Evolutionary conservation across 768 basidiomycete genomes (phyloP), one percentile per base, ranked within the genome.

Genomic region (Lactifluus subvellereus): DNA sequence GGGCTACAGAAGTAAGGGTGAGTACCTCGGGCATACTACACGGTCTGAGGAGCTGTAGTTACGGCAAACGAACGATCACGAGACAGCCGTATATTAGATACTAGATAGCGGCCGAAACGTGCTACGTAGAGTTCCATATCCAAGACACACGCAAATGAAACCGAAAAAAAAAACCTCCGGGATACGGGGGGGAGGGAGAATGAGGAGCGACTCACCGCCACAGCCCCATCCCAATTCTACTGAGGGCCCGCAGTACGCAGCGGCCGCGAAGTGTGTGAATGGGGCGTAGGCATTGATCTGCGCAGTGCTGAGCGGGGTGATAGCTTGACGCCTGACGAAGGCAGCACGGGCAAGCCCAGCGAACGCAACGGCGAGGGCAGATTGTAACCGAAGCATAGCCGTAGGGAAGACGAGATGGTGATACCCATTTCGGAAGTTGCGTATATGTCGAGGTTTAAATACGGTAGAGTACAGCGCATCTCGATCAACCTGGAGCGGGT

Each of bases 231-330:
- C 40, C 13, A 50, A 38, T 10, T 72, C 74, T 30, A 59, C 62
- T 4, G 71, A 65, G 18, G 74, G 61, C 7, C 63, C 3, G 65
- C 74, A 75, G 62, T 75, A 75, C 22, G 70, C 74, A 1, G 74
- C 66, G 47, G 71, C 72, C 11, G 74, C 74, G 45, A 70, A 74
- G 59, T 62, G 66, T 1, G 72, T 68, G 68, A 68, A 75, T 27
- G 73, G 74, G 56, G 60, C 71, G 66, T 68, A 74, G 2, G 64
- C 48, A 6, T 49, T 52, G 65, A 76, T 72, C 65, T 74, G 68
- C 13, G 66, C 8, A 6, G 67, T 52, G n/a, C 60, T 59, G 16
- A 74, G 62, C 5, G 69, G 22, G 20, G 69, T 68, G 61, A 74
- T 60, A 6, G 30, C 18, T 33, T 63, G 61, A 45, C 65, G 66